Evolutionary conservation across 2,329 filamentous ascomycete species (phyloP).

Genomic region (Ophiostoma sp.): DNA sequence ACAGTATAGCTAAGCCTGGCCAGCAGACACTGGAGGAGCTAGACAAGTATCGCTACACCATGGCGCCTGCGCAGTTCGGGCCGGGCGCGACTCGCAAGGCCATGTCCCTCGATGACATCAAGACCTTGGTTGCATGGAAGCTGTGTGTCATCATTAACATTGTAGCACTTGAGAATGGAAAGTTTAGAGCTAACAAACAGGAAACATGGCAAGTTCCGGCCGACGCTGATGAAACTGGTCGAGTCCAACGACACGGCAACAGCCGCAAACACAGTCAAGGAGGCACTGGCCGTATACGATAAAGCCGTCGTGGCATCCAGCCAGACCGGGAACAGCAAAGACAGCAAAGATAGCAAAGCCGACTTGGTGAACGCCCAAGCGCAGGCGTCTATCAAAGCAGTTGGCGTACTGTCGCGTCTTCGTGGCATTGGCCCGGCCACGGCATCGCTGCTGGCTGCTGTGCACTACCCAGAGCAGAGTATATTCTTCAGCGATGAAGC

Average conservation of each 20-base stretch:
- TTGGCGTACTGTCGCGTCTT: constrained; percentile 55
- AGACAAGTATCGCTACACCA: constrained; percentile 55
- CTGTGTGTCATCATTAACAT: constrained; percentile 46
- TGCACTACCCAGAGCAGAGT: constrained; percentile 53
- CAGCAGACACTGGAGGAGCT: constrained; percentile 52
- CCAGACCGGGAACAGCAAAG: background rate
- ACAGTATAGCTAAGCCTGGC: constrained; percentile 42
- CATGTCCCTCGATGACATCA: constrained; percentile 55
- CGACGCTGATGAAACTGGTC: constrained; percentile 55
- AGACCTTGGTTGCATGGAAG: constrained; percentile 64
- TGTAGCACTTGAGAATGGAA: background rate
- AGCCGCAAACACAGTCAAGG: constrained; percentile 46
- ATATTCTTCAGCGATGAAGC: constrained; percentile 79
- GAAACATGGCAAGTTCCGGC: constrained; percentile 58
- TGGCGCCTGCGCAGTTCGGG: constrained; percentile 46
- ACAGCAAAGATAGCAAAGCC: constrained; percentile 34
- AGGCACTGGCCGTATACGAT: constrained; percentile 42
- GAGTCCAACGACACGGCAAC: constrained; percentile 52
- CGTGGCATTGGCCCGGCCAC: constrained; percentile 75
- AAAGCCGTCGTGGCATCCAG: constrained; percentile 37
- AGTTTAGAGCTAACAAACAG: constrained; percentile 18
- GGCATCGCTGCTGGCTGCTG: constrained; percentile 65
- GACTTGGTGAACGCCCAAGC: background rate
- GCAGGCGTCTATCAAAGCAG: constrained; percentile 37
- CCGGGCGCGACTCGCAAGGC: constrained; percentile 32